Conservation (phyloP, 495 filamentous ascomycete species). For the Cercophora scortea region DNA sequence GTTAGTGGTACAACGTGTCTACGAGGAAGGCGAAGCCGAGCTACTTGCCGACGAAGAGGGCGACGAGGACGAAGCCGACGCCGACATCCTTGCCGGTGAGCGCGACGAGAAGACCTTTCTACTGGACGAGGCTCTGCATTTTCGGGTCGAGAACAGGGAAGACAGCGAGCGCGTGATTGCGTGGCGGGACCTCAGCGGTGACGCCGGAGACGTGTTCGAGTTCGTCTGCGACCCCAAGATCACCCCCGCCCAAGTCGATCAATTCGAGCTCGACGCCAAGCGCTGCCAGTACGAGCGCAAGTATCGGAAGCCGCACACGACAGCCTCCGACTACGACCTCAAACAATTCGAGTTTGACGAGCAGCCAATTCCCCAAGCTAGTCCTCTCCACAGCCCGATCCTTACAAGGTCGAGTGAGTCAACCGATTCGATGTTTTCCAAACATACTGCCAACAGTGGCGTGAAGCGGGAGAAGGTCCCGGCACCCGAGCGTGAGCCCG, state of each 20-base stretch:
- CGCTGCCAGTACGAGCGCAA: slow-evolving; percentile 98
- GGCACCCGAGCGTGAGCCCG: neutral
- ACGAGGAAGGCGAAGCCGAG: slow-evolving; percentile 95
- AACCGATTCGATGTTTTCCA: slow-evolving; percentile 37
- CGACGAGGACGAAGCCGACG: slow-evolving; percentile 65
- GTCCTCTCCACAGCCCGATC: slow-evolving; percentile 62
- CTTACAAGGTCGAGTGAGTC: slow-evolving; percentile 39
- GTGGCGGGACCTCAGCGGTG: slow-evolving; percentile 92
- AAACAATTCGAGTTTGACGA: slow-evolving; percentile 74
- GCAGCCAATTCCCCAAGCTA: slow-evolving; percentile 73
- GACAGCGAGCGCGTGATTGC: slow-evolving; percentile 76
- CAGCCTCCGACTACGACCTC: slow-evolving; percentile 75
- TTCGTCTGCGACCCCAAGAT: slow-evolving; percentile 82
- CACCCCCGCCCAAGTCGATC: slow-evolving; percentile 59
- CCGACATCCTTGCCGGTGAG: slow-evolving; percentile 57
- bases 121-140: slow-evolving; percentile 83
- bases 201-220: slow-evolving; percentile 88
- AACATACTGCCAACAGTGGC: slow-evolving; percentile 24
- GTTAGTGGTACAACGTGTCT: slow-evolving; percentile 89
- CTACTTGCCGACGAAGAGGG: slow-evolving; percentile 73
- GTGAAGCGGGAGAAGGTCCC: slow-evolving; percentile 23
- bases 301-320: slow-evolving; percentile 67
- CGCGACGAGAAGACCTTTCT: slow-evolving; percentile 96
- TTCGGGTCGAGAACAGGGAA: slow-evolving; percentile 73
- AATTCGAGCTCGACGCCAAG: slow-evolving; percentile 75